Percentiles rank a stretch among this genome's conserved stretches.
Conservation (phyloP, 1,284 basidiomycete species). For the Ustilago vetiveriae region DNA sequence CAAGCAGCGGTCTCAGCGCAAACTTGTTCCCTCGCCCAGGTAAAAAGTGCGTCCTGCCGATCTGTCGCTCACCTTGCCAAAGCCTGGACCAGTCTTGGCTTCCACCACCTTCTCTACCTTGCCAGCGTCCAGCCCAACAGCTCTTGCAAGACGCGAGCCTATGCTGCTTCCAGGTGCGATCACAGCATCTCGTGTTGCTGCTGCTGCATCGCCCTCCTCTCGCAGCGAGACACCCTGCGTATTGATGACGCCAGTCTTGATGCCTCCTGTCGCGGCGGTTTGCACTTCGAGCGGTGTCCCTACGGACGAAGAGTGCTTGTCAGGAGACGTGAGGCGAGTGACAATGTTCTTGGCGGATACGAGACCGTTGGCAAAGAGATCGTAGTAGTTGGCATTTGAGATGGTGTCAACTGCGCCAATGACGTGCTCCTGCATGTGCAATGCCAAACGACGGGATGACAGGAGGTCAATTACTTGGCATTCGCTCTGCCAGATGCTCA, state of each 20-base stretch:
- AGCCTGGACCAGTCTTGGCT: constrained; percentile 32
- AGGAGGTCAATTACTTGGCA: too few species aligned
- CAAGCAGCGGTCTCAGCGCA: too few species aligned
- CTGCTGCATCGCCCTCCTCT: constrained; percentile 9
- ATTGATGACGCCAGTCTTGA: constrained; percentile 44
- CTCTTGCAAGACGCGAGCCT: constrained; percentile 34
- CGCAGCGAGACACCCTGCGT: constrained; percentile 43
- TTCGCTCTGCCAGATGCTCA: too few species aligned
- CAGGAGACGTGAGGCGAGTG: constrained; percentile 9
- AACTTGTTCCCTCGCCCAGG: constrained; percentile 44
- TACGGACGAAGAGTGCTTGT: constrained; percentile 1
- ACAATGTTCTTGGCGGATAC: constrained; percentile 31
- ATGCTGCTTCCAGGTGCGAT: constrained; percentile 32
- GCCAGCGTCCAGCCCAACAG: constrained; percentile 24
- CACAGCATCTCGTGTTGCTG: constrained; percentile 9
- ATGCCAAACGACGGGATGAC: too few species aligned
- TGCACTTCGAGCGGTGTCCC: constrained; percentile 28
- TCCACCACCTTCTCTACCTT: constrained; percentile 39
- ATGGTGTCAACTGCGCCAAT: constrained; percentile 29
- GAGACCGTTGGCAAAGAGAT: constrained; percentile 41
- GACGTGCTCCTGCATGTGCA: constrained; percentile 34
- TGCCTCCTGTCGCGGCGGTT: constrained; percentile 29
- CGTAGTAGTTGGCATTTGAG: constrained; percentile 46
- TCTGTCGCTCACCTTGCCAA: constrained; percentile 34
- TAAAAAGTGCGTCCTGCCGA: constrained; percentile 41